Conservation (phyloP, 495 filamentous ascomycete species). For the Aspergillus olivimuriae region DNA sequence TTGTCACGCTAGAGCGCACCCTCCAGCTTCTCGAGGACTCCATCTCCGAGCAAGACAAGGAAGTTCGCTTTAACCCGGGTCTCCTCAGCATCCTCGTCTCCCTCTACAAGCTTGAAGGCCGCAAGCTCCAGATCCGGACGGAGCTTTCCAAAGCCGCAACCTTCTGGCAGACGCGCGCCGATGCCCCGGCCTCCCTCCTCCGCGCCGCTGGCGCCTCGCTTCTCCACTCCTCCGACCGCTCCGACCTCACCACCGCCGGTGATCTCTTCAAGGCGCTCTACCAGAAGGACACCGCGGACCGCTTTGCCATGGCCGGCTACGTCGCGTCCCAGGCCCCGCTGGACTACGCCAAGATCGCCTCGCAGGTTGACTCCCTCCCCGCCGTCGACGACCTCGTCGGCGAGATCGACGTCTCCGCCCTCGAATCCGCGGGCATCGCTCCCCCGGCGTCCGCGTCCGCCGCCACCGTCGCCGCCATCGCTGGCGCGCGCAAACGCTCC, state of each 20-base stretch:
- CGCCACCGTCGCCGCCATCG: conserved; percentile 30
- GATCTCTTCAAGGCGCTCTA: conserved; percentile 68
- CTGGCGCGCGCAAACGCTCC: conserved; percentile 51
- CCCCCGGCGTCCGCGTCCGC: conserved; percentile 40
- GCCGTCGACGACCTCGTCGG: conserved; percentile 58
- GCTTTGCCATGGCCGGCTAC: conserved; percentile 66
- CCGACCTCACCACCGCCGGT: conserved; percentile 62
- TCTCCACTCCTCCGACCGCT: conserved; percentile 60
- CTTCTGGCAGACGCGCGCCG: conserved; percentile 63
- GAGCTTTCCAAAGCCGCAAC: conserved; percentile 74
- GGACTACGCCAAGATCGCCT: conserved; percentile 52
- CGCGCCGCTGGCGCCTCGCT: conserved; percentile 74
- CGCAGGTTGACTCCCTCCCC: conserved; percentile 58
- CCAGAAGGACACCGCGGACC: conserved; percentile 55
- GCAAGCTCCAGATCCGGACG: conserved; percentile 62
- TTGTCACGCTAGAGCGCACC: conserved; percentile 66
- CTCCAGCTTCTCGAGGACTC: conserved; percentile 66
- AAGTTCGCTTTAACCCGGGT: conserved; percentile 77
- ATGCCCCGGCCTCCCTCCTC: conserved; percentile 54
- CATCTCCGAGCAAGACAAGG: conserved; percentile 52
- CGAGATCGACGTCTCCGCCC: conserved; percentile 58
- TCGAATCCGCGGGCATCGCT: conserved; percentile 74
- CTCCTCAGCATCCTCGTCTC: conserved; percentile 77
- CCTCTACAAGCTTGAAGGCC: conserved; percentile 72
- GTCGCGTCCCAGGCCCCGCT: conserved; percentile 74